A percentile compares a stretch with the other conserved stretches of the same genome.
phyloP scores from a whole-genome alignment of 495 filamentous ascomycete species.

The Stereocaulon alpinum region DNA sequence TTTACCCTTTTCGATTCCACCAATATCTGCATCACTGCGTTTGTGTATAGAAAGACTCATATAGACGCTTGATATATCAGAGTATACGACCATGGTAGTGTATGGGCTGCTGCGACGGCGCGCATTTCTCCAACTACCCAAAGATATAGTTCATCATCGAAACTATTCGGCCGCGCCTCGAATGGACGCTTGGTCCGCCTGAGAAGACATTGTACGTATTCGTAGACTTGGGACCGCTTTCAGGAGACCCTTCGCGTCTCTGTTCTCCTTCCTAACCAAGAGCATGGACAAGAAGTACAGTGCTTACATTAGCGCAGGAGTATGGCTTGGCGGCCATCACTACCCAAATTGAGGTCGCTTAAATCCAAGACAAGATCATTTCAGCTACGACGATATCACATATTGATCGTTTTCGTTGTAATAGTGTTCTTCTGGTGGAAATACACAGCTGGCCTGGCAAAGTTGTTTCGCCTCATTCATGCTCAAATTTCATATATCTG shows the following conservation, averaged over 20 bases:
- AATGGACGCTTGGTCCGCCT: too few relatives aligned
- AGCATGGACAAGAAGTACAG: neutral
- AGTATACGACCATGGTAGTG: too few relatives aligned
- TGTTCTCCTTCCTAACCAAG: neutral
- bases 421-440: neutral
- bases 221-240: too few relatives aligned
- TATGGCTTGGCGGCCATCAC: neutral
- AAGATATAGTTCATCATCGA: too few relatives aligned
- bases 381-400: neutral
- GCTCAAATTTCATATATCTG: neutral
- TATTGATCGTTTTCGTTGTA: neutral
- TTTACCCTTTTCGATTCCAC: too few relatives aligned
- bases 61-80: too few relatives aligned
- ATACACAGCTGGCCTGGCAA: neutral
- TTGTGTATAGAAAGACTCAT: too few relatives aligned
- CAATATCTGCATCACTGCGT: too few relatives aligned
- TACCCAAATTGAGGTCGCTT: neutral
- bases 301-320: neutral
- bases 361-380: neutral
- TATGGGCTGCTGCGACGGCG: too few relatives aligned
- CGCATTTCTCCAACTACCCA: too few relatives aligned
- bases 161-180: too few relatives aligned
- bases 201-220: too few relatives aligned
- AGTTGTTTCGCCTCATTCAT: neutral
- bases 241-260: neutral